phyloP scores from a whole-genome alignment of 352 stramenopile species.

The Phytophthora lateralis region DNA sequence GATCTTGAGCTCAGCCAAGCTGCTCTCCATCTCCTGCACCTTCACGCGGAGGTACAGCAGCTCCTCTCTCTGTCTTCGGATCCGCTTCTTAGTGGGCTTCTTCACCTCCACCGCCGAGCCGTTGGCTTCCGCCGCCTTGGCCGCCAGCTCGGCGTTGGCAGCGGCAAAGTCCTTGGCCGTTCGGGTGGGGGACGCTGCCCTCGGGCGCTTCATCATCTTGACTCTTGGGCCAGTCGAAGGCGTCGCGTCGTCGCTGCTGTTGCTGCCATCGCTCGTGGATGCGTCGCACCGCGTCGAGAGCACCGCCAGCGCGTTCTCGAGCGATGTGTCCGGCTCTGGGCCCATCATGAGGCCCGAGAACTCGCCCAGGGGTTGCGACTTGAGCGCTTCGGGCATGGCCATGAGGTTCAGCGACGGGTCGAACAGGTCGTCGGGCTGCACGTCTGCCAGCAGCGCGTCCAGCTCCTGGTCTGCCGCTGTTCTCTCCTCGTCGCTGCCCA shows the following conservation, averaged over 20 bases:
- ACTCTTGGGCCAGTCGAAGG: neutral
- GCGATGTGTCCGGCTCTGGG: constrained; percentile 18
- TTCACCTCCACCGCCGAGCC: constrained; percentile 5
- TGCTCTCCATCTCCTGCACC: constrained; percentile 49
- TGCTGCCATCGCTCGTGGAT: constrained; percentile 20
- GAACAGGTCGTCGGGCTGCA: constrained; percentile 29
- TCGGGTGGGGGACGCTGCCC: constrained; percentile 22
- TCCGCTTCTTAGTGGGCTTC: constrained; percentile 41
- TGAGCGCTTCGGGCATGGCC: constrained; percentile 16
- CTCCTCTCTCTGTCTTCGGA: constrained; percentile 51
- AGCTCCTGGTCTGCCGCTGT: constrained; percentile 13
- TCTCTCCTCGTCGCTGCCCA: constrained; percentile 33
- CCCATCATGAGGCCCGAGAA: constrained; percentile 29
- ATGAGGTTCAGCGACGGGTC: constrained; percentile 19
- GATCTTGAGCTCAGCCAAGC: constrained; percentile 28
- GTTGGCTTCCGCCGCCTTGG: constrained; percentile 7
- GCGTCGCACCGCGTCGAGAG: constrained; percentile 30
- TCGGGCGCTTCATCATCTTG: constrained; percentile 32
- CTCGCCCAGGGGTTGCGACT: constrained; percentile 19
- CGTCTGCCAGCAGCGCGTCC: constrained; percentile 27
- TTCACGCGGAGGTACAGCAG: constrained; percentile 50
- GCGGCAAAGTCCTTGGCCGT: constrained; percentile 27
- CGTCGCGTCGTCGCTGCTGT: constrained; percentile 9
- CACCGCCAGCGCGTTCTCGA: constrained; percentile 30
- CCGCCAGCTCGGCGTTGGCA: constrained; percentile 8